Evolutionary conservation across 805 yeast species (phyloP), one percentile per base, ranked within the genome.

Genomic region (Yamadazyma kitorensis): DNA sequence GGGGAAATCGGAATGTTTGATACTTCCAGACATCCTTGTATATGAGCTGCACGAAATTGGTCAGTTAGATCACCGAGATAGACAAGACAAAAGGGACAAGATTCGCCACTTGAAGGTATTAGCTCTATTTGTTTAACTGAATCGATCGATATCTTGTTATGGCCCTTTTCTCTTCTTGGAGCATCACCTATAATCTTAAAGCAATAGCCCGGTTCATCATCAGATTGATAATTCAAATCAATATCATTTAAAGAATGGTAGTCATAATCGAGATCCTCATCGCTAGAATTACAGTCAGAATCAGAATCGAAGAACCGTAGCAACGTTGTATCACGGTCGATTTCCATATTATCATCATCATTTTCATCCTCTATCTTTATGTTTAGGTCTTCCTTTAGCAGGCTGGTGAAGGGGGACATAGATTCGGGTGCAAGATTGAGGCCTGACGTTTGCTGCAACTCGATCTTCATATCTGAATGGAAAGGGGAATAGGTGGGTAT

Each of bases 51-150:
- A 4, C 26, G n/a, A 11, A 30, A 32, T 12, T 29, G 34, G 10
- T 29, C 38, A 18, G 26, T 22, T 11, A 43, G 17, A 6, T 27
- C 36, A 3, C 44, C 44, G 8, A 43, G 26, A 16, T 19, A 32
- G 4, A 43, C 44, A 13, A 22, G 25, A 17, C 47, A 43, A 5
- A 37, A n/a, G 14, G 47, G 47, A 34, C 47, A 43, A 12, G 4
- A 6, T 8, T 27, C 31, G 16, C 20, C 21, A 10, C n/a, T 14
- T 9, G 5, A 11, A 4, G 12, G 13, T 13, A 36, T 17, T 10
- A 43, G 27, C 22, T 43, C 47, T 3, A 43, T 15, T n/a, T 31
- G 16, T 5, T 19, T 14, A 10, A 40, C 28, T 3, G 14, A 10
- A 23, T 43, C 44, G 10, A 43, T 37, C 13, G 27, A 28, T 5